phyloP scores from a whole-genome alignment of 495 filamentous ascomycete genomes.

The Elasticomyces elasticus region DNA sequence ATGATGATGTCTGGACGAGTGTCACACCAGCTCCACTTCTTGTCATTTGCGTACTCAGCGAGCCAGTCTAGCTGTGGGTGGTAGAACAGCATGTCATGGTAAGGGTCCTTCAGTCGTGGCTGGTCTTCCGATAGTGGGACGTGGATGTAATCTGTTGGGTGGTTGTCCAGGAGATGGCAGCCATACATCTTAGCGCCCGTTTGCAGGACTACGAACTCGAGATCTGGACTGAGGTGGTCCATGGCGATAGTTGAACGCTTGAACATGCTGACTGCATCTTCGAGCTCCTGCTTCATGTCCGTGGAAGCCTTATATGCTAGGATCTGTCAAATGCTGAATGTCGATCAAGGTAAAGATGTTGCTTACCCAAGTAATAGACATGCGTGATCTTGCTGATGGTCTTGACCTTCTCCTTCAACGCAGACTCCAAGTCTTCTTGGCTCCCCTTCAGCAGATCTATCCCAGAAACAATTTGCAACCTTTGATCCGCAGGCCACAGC shows the following conservation, averaged over 20 bases:
- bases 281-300: constrained; percentile 28
- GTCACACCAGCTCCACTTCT: constrained; percentile 28
- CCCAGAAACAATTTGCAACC: constrained; percentile 30
- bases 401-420: constrained; percentile 23
- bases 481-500: constrained; percentile 28
- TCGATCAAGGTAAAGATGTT: neutral
- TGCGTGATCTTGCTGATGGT: constrained; percentile 31
- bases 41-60: constrained; percentile 22
- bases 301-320: constrained; percentile 28
- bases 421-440: constrained; percentile 27
- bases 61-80: constrained; percentile 30
- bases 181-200: constrained; percentile 32
- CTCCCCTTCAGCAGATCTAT: constrained; percentile 29
- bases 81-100: constrained; percentile 29
- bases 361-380: constrained; percentile 30
- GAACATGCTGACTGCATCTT: constrained; percentile 30
- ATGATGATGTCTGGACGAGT: constrained; percentile 32
- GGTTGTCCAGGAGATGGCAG: constrained; percentile 28
- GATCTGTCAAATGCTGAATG: neutral
- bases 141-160: constrained; percentile 29
- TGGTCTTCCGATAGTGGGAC: constrained; percentile 26
- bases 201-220: constrained; percentile 30
- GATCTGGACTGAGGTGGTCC: constrained; percentile 17
- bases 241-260: constrained; percentile 26
- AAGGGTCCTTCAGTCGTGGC: constrained; percentile 24